phyloP scores from a whole-genome alignment of 2,329 filamentous ascomycete genomes.

The Colletotrichum spaethianum region DNA sequence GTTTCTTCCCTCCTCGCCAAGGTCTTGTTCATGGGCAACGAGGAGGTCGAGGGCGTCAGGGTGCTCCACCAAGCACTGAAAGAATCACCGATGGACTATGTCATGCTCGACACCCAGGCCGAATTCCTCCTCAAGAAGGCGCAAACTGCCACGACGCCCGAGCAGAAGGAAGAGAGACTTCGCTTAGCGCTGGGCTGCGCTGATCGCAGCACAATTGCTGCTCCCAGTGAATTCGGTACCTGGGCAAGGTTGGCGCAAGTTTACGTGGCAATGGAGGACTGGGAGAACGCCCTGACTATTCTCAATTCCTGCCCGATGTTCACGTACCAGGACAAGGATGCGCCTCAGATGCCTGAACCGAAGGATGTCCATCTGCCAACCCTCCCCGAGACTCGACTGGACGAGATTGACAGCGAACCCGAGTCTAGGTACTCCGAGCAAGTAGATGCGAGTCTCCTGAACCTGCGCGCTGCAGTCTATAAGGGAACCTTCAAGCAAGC shows the following conservation, averaged over 20 bases:
- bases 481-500: conserved; percentile 97
- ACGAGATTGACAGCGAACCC: conserved; percentile 95
- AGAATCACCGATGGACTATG: conserved; percentile 97
- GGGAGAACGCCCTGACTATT: conserved; percentile 95
- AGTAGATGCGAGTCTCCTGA: conserved; percentile 88
- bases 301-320: conserved; percentile 99
- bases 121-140: conserved; percentile 93
- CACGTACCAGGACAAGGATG: conserved; percentile 98
- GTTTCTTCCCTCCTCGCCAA: conserved; percentile 93
- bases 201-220: conserved; percentile 93
- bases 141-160: conserved; percentile 64
- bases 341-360: conserved; percentile 93
- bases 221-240: conserved; percentile 96
- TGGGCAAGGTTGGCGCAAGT: conserved; percentile 96
- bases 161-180: conserved; percentile 76
- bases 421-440: conserved; percentile 86
- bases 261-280: conserved; percentile 94
- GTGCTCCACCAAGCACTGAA: conserved; percentile 90
- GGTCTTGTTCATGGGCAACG: conserved; percentile 93
- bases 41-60: conserved; percentile 95
- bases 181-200: conserved; percentile 93
- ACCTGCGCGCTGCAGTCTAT: conserved; percentile 89
- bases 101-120: conserved; percentile 94
- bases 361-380: conserved; percentile 90
- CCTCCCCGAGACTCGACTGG: conserved; percentile 88